phyloP scores from a whole-genome alignment of 2,329 filamentous ascomycete species.

The Neoascochyta sp. region DNA sequence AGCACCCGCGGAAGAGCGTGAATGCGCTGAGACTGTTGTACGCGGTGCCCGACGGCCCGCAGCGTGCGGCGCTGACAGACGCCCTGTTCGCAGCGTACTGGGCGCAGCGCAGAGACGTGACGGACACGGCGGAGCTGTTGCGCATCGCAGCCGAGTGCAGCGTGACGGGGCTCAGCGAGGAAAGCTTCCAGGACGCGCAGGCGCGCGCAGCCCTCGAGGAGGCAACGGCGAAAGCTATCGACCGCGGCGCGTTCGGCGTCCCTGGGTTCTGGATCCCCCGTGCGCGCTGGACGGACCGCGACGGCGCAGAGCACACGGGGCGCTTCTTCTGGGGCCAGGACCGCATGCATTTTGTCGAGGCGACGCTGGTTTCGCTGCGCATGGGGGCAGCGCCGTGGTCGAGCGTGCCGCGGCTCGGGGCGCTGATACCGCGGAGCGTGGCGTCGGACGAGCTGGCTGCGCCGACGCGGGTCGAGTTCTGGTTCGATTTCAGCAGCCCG shows the following conservation, averaged over 20 bases:
- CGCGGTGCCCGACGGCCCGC: slow-evolving; percentile 13
- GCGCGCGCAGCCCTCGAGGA: slow-evolving; percentile 25
- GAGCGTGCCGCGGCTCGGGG: slow-evolving; percentile 11
- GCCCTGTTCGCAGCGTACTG: slow-evolving; percentile 33
- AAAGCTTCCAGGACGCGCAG: slow-evolving; percentile 12
- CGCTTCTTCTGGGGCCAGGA: slow-evolving; percentile 38
- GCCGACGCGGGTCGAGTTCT: slow-evolving; percentile 27
- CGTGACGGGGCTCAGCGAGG: slow-evolving; percentile 5
- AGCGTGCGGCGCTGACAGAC: slow-evolving; percentile 20
- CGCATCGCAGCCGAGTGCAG: slow-evolving; percentile 18
- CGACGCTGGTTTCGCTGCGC: slow-evolving; percentile 15
- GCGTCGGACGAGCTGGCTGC: slow-evolving; percentile 3
- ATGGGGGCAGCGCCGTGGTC: slow-evolving; percentile 9
- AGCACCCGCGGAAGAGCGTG: slow-evolving; percentile 33
- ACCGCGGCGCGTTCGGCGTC: slow-evolving; percentile 34
- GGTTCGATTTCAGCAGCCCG: slow-evolving; percentile 35
- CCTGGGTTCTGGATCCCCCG: slow-evolving; percentile 34
- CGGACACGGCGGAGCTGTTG: slow-evolving; percentile 17
- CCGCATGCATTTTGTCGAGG: slow-evolving; percentile 38
- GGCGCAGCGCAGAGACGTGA: slow-evolving; percentile 30
- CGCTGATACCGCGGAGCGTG: slow-evolving; percentile 23
- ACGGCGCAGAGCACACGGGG: slow-evolving; percentile 11
- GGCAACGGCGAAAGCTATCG: slow-evolving; percentile 27
- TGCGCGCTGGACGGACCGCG: slow-evolving; percentile 16
- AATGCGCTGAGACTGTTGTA: slow-evolving; percentile 32